Conservation (phyloP, 2,329 filamentous ascomycete species). For the Pseudogymnoascus sp. region DNA sequence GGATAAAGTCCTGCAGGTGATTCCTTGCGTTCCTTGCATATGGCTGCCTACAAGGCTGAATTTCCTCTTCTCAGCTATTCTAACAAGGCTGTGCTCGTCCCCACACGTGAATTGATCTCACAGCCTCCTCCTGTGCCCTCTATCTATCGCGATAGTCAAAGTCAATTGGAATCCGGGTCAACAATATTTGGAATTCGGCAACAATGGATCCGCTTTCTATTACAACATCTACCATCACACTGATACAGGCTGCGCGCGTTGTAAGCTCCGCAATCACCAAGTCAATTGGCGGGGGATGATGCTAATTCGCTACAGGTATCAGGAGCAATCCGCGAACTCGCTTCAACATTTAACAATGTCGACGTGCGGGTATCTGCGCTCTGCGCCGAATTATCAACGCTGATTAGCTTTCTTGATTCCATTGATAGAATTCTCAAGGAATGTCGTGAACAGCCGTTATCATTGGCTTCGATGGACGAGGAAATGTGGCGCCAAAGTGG, state of each 20-base stretch:
- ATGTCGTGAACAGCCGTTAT: slow-evolving; percentile 15
- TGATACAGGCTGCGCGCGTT: slow-evolving; percentile 11
- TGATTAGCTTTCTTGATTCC: slow-evolving; percentile 15
- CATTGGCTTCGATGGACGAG: slow-evolving; percentile 19
- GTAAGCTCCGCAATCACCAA: background rate
- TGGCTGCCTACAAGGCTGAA: background rate
- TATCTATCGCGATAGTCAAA: background rate
- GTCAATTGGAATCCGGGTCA: background rate
- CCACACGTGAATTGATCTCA: background rate
- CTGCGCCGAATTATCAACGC: slow-evolving; percentile 14
- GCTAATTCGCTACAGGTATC: slow-evolving; percentile 5
- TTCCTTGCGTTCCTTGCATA: background rate
- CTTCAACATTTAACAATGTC: slow-evolving; percentile 12
- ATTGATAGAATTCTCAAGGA: slow-evolving; percentile 19
- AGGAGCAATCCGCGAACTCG: slow-evolving; percentile 10
- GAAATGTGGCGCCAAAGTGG: slow-evolving; percentile 22
- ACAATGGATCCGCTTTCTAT: slow-evolving; percentile 14
- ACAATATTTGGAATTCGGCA: background rate
- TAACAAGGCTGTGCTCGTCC: background rate
- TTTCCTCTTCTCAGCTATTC: background rate
- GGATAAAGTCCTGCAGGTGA: background rate
- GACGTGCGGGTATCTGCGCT: slow-evolving; percentile 11
- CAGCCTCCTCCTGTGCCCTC: background rate
- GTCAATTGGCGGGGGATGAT: background rate
- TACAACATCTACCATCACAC: slow-evolving; percentile 11